Conservation (phyloP, 371 early-diverging fungal species). For the Haplosporangium sp. region DNA sequence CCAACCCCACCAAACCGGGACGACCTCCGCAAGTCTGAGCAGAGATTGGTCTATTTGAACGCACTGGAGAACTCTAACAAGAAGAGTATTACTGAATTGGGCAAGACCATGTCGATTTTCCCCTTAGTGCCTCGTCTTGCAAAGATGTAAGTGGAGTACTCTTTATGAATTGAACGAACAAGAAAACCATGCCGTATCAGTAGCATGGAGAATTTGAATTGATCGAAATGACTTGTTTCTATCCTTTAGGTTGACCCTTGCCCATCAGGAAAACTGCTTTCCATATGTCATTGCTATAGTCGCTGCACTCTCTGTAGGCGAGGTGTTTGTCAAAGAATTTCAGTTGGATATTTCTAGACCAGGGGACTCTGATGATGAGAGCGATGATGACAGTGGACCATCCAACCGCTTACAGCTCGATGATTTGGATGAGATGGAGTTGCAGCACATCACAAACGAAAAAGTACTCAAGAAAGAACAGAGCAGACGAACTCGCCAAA, state of each 20-base stretch:
- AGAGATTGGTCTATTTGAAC: slow-evolving; percentile 76
- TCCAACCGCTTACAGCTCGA: slow-evolving; percentile 22
- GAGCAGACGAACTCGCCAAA: slow-evolving; percentile 59
- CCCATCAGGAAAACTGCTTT: slow-evolving; percentile 84
- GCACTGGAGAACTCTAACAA: slow-evolving; percentile 75
- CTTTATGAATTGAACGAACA: not conserved
- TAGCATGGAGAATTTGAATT: not conserved
- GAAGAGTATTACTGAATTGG: slow-evolving; percentile 86
- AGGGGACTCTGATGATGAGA: slow-evolving; percentile 59
- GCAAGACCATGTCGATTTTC: slow-evolving; percentile 90
- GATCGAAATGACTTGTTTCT: not conserved
- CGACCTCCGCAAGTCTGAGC: slow-evolving; percentile 78
- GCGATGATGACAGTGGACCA: slow-evolving; percentile 55
- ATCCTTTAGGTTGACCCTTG: slow-evolving; percentile 79
- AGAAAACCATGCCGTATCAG: not conserved
- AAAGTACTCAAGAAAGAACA: slow-evolving; percentile 63
- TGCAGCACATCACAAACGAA: slow-evolving; percentile 59
- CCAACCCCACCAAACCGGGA: slow-evolving; percentile 83
- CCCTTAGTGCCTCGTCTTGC: slow-evolving; percentile 96
- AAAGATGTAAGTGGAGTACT: slow-evolving; percentile 77
- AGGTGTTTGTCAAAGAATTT: slow-evolving; percentile 85
- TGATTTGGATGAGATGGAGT: slow-evolving; percentile 54
- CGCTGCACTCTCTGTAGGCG: slow-evolving; percentile 92
- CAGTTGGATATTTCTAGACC: slow-evolving; percentile 63
- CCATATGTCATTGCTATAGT: slow-evolving; percentile 92